Percentiles rank a stretch among this genome's conserved stretches.
Conservation (phyloP, 805 yeast species). For the Jamesozyma gamospora region DNA sequence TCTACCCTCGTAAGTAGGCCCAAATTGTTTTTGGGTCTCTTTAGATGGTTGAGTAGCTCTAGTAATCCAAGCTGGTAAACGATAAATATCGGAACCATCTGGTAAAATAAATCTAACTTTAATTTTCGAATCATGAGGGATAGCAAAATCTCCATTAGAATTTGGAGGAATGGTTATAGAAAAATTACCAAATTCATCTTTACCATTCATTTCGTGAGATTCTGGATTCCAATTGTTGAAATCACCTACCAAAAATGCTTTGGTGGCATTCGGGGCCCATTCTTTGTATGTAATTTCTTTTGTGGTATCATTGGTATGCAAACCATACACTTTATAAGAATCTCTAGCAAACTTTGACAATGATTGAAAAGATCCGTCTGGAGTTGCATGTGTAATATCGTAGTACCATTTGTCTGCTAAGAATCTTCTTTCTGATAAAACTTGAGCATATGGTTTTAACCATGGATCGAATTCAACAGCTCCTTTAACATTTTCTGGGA, state of each 20-base stretch:
- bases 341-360: constrained; percentile 56
- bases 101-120: constrained; percentile 58
- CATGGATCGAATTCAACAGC: constrained; percentile 76
- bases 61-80: constrained; percentile 83
- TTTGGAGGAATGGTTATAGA: constrained; percentile 45
- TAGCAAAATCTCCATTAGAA: constrained; percentile 37
- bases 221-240: constrained; percentile 74
- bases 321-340: constrained; percentile 67
- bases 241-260: constrained; percentile 80
- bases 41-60: constrained; percentile 71
- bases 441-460: constrained; percentile 68
- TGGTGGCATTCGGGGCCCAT: constrained; percentile 82
- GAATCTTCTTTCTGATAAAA: constrained; percentile 55
- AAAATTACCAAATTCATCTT: constrained; percentile 68
- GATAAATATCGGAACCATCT: constrained; percentile 59
- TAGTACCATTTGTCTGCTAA: constrained; percentile 55
- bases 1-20: constrained; percentile 63
- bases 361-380: constrained; percentile 49
- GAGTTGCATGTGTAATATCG: constrained; percentile 32
- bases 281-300: constrained; percentile 58
- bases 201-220: constrained; percentile 40
- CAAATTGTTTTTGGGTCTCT: constrained; percentile 34
- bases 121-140: constrained; percentile 73
- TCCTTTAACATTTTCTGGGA: constrained; percentile 39
- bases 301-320: constrained; percentile 47